Evolutionary conservation across 176 grass and related monocot genomes (phyloP), one percentile per base, ranked within the genome.

Genomic region (Bonia amplexicaulis): DNA sequence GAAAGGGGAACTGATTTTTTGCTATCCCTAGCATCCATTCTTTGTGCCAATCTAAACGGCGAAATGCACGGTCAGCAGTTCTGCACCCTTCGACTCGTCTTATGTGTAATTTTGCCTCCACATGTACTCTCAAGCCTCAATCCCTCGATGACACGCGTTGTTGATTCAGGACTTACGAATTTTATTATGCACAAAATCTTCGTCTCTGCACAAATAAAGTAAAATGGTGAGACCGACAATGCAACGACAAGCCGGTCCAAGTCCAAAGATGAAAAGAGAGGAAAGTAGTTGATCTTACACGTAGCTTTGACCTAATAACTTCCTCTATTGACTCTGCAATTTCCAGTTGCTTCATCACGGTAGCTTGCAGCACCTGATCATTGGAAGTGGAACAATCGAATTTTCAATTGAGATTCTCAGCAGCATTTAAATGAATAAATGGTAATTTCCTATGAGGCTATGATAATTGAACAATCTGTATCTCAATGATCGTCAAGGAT

Each of bases 261-360:
- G 29, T 46, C 57, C 8, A n/a, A 39, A 54, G 25, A 88, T 20
- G 19, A 46, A 80, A 85, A 7, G 7, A 58, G 78, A 79, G 49
- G 14, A 12, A 71, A 47, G 12, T 31, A 71, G 48, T 40, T 59
- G 39, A 61, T 83, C 52, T 89, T 94, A 97, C 95, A 17, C 70
- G 78, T 44, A 90, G 54, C 19, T 86, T 94, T 76, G 81, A 85
- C 25, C 74, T 72, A 78, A 91, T 88, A 25, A 91, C 82, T 84
- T 90, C 92, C n/a, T 92, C 95, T 76, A 97, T 70, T 33, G 95
- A 94, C 15, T 94, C 86, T 12, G 84, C 69, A 69, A 94, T 89
- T 88, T 97, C 92, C 52, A 97, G 79, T 89, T 97, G 95, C 80
- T 94, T 88, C 86, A 75, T 85, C 25, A 91, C 84, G 6, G 95